A percentile compares a stretch with the other conserved stretches of the same genome.
Evolutionary conservation across 2,329 filamentous ascomycete genomes (phyloP).

Genomic region (Aspergillus ochraceoroseus): DNA sequence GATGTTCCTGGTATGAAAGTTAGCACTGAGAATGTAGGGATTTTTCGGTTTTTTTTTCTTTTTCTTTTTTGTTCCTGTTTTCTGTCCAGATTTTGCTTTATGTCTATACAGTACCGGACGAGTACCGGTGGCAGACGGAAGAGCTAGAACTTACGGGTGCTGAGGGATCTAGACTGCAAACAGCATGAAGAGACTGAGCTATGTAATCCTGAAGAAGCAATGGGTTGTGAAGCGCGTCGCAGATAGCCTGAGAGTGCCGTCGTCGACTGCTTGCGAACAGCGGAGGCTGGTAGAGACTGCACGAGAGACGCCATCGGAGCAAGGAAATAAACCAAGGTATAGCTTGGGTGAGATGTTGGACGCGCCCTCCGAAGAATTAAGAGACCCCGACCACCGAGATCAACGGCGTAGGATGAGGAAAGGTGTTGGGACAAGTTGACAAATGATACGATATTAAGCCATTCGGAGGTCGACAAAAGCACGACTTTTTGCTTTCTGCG

Average conservation of each 20-base stretch:
- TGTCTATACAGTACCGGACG: constrained; percentile 1
- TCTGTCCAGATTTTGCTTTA: not conserved
- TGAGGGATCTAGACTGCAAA: constrained; percentile 25
- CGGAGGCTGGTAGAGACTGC: constrained; percentile 30
- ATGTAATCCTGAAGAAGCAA: constrained; percentile 29
- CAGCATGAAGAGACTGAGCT: constrained; percentile 31
- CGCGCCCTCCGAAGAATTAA: constrained; percentile 1
- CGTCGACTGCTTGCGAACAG: constrained; percentile 35
- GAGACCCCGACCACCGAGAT: constrained; percentile 5
- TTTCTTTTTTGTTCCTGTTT: not conserved
- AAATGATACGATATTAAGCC: too few species aligned
- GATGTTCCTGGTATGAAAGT: constrained; percentile 20
- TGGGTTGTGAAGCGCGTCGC: constrained; percentile 23
- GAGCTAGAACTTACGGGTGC: constrained; percentile 29
- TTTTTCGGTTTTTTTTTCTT: not conserved
- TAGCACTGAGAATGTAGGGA: constrained; percentile 12
- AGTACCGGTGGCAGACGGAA: constrained; percentile 10
- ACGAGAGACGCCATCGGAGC: constrained; percentile 31
- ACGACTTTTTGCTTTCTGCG: constrained; percentile 24
- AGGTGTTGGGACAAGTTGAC: constrained; percentile 3
- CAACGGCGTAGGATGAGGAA: constrained; percentile 1
- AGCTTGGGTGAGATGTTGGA: not conserved
- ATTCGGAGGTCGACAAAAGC: constrained; percentile 16
- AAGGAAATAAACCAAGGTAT: constrained; percentile 13
- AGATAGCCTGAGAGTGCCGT: constrained; percentile 29